These are phyloP conservation scores for Escallonia rubra DNA, from an alignment of 129 eudicot species.

Conservation along the genomic window DNA sequence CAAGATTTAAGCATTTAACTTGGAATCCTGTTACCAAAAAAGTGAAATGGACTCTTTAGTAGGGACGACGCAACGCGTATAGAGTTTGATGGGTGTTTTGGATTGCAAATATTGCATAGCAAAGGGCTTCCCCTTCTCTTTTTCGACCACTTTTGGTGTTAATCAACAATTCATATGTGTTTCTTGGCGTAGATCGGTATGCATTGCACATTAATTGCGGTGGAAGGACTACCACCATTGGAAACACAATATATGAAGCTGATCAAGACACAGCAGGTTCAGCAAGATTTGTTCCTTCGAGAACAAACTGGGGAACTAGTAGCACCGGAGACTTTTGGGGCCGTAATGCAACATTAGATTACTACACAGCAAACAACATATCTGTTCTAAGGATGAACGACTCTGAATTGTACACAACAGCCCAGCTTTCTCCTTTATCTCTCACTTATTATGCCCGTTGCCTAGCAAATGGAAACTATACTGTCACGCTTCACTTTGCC, in stretches of 20 bases:
- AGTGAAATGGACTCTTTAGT: no score
- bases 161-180: background rate
- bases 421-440: constrained; percentile 55
- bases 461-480: constrained; percentile 55
- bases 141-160: no score
- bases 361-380: constrained; percentile 15
- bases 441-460: constrained; percentile 66
- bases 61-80: no score
- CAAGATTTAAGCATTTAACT: no score
- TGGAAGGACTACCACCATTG: constrained; percentile 24
- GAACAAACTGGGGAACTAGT: constrained; percentile 50
- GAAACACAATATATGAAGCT: constrained; percentile 30
- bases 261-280: constrained; percentile 34
- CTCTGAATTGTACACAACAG: constrained; percentile 38
- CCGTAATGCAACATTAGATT: background rate
- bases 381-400: constrained; percentile 28
- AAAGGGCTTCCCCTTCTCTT: no score
- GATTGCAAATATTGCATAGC: no score
- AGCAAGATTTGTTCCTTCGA: constrained; percentile 23
- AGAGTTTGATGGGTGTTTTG: no score
- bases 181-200: constrained; percentile 29
- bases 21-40: no score
- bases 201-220: constrained; percentile 54
- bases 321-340: constrained; percentile 40
- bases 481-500: constrained; percentile 70